A percentile compares a stretch with the other conserved stretches of the same genome.
These are phyloP conservation scores for Fusarium robinianum DNA, from an alignment of 2,329 filamentous ascomycete species.

Conservation along the genomic window DNA sequence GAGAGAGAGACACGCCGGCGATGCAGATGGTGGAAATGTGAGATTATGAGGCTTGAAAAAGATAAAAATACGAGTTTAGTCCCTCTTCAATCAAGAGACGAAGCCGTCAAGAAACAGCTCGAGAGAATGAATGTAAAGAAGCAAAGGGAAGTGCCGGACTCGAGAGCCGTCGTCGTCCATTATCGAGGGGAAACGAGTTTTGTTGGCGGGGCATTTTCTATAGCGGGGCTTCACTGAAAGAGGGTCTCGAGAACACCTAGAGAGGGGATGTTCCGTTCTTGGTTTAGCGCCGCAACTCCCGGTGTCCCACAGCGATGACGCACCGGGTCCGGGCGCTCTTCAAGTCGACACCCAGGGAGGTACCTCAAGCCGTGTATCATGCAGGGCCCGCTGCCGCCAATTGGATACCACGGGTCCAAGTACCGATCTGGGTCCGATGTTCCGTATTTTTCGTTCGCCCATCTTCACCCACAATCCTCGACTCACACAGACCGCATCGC, in stretches of 20 bases:
- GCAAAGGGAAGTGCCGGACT: too few relatives aligned
- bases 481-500: too few relatives aligned
- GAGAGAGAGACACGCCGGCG: constrained; percentile 1
- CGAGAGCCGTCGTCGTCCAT: constrained; percentile 19
- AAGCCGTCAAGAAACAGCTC: too few relatives aligned
- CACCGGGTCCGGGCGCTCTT: constrained; percentile 11
- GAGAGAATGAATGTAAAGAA: too few relatives aligned
- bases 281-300: constrained; percentile 12
- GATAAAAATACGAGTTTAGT: too few relatives aligned
- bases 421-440: constrained; percentile 34
- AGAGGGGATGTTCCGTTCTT: constrained; percentile 23
- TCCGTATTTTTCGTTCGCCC: constrained; percentile 16
- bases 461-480: too few relatives aligned
- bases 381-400: constrained; percentile 17
- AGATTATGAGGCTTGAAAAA: too few relatives aligned
- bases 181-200: constrained; percentile 34
- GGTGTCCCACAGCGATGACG: constrained; percentile 27
- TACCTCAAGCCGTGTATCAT: constrained; percentile 24
- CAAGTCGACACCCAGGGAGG: constrained; percentile 4
- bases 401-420: constrained; percentile 22
- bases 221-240: constrained; percentile 34
- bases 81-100: too few relatives aligned
- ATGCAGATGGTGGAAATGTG: too few relatives aligned
- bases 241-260: constrained; percentile 3
- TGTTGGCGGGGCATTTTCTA: constrained; percentile 36